Evolutionary conservation across 2,329 filamentous ascomycete species (phyloP).

Genomic region (Colletotrichum tofieldiae): DNA sequence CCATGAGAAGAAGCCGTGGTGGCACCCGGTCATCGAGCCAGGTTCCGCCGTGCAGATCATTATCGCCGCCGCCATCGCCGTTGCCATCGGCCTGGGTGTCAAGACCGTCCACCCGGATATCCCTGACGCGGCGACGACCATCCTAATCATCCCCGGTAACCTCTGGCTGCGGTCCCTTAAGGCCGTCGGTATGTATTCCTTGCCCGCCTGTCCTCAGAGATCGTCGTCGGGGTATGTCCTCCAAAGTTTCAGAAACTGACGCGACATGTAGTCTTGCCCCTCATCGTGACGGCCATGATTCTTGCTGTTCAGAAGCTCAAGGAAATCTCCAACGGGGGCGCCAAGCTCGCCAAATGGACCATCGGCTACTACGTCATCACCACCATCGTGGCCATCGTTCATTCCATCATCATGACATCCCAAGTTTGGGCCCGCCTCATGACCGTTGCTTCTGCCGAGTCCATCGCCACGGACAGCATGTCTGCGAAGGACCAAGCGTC

Average conservation of each 20-base stretch:
- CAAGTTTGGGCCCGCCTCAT: conserved; percentile 66
- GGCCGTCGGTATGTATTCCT: conserved; percentile 59
- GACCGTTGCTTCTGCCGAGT: conserved; percentile 52
- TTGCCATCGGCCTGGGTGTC: conserved; percentile 65
- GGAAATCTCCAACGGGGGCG: conserved; percentile 60
- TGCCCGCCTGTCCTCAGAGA: not conserved
- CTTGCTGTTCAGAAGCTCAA: conserved; percentile 65
- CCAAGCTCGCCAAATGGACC: conserved; percentile 63
- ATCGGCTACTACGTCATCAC: conserved; percentile 66
- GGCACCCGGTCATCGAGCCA: conserved; percentile 56
- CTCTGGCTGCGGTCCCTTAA: conserved; percentile 66
- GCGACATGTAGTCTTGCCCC: conserved; percentile 60
- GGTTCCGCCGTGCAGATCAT: conserved; percentile 67
- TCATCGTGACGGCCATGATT: conserved; percentile 68
- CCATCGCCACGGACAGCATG: conserved; percentile 48
- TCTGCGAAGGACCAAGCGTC: conserved; percentile 51
- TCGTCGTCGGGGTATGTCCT: too few species aligned
- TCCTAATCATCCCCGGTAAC: conserved; percentile 64
- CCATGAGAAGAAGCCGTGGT: conserved; percentile 51
- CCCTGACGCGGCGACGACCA: conserved; percentile 57
- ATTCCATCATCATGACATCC: conserved; percentile 62
- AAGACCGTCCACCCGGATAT: conserved; percentile 59
- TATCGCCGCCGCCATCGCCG: conserved; percentile 62
- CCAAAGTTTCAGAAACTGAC: conserved; percentile 5
- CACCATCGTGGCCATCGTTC: conserved; percentile 64